Conservation (phyloP, 768 basidiomycete species). For the Lepiota venenata region DNA sequence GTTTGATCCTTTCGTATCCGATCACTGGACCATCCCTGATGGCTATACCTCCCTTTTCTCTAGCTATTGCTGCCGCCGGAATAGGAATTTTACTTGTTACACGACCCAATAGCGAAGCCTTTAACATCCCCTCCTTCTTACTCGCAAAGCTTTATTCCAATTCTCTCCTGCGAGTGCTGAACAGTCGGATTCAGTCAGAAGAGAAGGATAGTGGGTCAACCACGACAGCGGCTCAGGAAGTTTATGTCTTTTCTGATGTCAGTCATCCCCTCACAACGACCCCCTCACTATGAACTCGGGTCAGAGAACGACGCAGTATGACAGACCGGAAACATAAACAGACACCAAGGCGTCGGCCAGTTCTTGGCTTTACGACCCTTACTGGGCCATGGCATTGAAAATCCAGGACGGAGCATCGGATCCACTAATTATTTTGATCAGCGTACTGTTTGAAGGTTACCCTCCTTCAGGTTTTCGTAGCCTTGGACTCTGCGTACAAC, state of each 20-base stretch:
- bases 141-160: slow-evolving; percentile 5
- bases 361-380: no score
- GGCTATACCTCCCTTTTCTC: background rate
- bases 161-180: slow-evolving; percentile 1
- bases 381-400: no score
- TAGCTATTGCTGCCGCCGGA: background rate
- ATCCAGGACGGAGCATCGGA: no score
- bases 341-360: no score
- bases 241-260: background rate
- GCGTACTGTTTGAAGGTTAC: no score
- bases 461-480: no score
- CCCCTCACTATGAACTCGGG: background rate
- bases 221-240: background rate
- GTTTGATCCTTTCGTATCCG: no score
- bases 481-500: no score
- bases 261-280: background rate
- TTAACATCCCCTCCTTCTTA: background rate
- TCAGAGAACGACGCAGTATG: no score
- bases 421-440: no score
- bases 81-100: background rate
- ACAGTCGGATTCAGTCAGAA: background rate
- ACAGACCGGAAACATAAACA: no score
- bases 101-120: background rate
- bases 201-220: background rate
- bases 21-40: background rate